A percentile compares a stretch with the other conserved stretches of the same genome.
Evolutionary conservation across 352 stramenopile species (phyloP).

Genomic region (Thraustochytrium sp.): DNA sequence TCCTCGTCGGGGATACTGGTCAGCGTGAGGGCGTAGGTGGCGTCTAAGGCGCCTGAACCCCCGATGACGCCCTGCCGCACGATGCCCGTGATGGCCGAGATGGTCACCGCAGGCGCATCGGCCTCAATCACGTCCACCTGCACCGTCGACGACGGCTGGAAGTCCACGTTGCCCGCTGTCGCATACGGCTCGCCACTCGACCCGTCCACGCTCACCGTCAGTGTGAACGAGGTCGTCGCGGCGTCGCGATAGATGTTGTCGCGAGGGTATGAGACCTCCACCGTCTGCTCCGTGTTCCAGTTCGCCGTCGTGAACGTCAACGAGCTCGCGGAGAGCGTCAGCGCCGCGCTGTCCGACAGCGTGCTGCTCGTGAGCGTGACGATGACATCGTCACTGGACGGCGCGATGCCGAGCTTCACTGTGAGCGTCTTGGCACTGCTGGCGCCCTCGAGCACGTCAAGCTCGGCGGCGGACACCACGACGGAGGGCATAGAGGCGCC

Average conservation of each 20-base stretch:
- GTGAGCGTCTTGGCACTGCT: background rate
- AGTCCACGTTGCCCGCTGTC: background rate
- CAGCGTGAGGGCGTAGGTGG: background rate
- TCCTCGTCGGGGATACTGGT: background rate
- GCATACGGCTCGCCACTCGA: background rate
- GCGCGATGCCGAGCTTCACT: background rate
- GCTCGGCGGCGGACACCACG: background rate
- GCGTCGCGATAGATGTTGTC: background rate
- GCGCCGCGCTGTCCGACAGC: background rate
- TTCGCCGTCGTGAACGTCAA: background rate
- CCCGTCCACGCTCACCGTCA: background rate
- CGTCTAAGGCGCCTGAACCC: background rate
- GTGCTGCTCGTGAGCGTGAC: background rate
- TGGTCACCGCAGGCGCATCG: background rate
- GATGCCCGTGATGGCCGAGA: background rate
- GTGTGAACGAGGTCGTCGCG: background rate
- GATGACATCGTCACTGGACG: background rate
- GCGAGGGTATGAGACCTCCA: background rate
- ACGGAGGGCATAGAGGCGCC: background rate
- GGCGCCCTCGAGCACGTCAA: background rate
- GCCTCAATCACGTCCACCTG: background rate
- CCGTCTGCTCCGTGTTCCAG: background rate
- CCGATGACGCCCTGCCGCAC: background rate
- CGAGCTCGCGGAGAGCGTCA: background rate
- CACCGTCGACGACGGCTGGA: background rate